Percentiles rank a stretch among this genome's conserved stretches.
These are phyloP conservation scores for Gelatoporia subvermispora DNA, from an alignment of 768 basidiomycete genomes.

Conservation along the genomic window DNA sequence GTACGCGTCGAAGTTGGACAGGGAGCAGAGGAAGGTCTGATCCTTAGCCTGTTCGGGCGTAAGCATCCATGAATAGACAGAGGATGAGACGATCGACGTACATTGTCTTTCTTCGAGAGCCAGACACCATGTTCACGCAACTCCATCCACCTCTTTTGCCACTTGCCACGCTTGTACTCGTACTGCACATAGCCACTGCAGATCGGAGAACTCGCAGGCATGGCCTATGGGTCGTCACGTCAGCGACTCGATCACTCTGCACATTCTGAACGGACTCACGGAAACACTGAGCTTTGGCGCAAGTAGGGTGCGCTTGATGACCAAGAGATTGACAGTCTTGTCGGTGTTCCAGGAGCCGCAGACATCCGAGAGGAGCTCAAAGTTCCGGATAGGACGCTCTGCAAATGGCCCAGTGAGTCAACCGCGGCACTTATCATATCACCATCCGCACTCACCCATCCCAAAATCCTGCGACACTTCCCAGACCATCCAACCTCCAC, in stretches of 20 bases:
- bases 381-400: constrained; percentile 90
- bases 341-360: constrained; percentile 86
- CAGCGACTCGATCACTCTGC: constrained; percentile 5
- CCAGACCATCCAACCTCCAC: constrained; percentile 83
- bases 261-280: constrained; percentile 35
- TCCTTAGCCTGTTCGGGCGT: constrained; percentile 68
- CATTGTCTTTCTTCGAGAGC: constrained; percentile 86
- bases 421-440: not conserved
- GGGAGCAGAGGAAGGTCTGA: constrained; percentile 71
- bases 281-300: constrained; percentile 53
- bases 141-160: constrained; percentile 89
- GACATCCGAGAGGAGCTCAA: constrained; percentile 76
- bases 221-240: constrained; percentile 39
- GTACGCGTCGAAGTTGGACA: constrained; percentile 89
- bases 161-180: constrained; percentile 90
- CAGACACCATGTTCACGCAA: constrained; percentile 83
- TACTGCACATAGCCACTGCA: constrained; percentile 73
- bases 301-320: constrained; percentile 71
- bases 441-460: constrained; percentile 60
- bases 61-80: constrained; percentile 1
- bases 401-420: constrained; percentile 5
- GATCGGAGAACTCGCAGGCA: constrained; percentile 41
- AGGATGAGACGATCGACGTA: constrained; percentile 37
- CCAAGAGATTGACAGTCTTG: constrained; percentile 72
- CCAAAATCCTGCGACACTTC: constrained; percentile 90